Evolutionary conservation across 1,284 basidiomycete genomes (phyloP).

Genomic region (Sphaerobolus stellatus): DNA sequence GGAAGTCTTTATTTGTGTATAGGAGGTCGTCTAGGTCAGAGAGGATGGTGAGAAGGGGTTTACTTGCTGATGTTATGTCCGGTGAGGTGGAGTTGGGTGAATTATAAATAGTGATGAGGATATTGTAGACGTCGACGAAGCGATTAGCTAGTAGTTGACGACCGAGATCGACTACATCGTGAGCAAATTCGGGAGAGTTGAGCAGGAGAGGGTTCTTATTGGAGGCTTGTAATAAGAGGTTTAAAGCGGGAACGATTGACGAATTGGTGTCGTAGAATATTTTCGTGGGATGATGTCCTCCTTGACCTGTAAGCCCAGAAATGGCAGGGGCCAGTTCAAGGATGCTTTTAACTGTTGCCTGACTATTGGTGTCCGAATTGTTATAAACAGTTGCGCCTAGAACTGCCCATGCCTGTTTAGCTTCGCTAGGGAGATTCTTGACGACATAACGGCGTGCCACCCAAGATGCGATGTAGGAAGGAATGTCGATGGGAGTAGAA

Average conservation of each 20-base stretch:
- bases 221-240: conserved; percentile 33
- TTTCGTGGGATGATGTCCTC: conserved; percentile 35
- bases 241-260: conserved; percentile 38
- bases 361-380: conserved; percentile 33
- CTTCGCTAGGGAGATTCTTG: conserved; percentile 19
- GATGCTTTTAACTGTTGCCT: conserved; percentile 43
- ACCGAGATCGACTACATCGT: conserved; percentile 44
- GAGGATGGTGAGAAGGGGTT: conserved; percentile 33
- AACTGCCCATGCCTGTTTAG: conserved; percentile 39
- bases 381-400: conserved; percentile 41
- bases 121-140: conserved; percentile 36
- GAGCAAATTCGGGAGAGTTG: conserved; percentile 35
- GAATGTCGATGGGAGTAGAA: conserved; percentile 30
- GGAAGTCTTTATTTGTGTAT: conserved; percentile 35
- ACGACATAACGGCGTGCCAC: conserved; percentile 37
- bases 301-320: conserved; percentile 35
- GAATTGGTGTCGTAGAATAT: conserved; percentile 41
- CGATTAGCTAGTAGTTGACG: conserved; percentile 43
- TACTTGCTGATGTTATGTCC: conserved; percentile 24
- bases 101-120: conserved; percentile 33
- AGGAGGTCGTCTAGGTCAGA: conserved; percentile 39
- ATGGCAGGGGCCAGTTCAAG: conserved; percentile 36
- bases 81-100: conserved; percentile 19
- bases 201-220: conserved; percentile 21
- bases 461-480: conserved; percentile 35